Conservation (phyloP, 176 grass and related monocot genomes). For the Chrysopogon serrulatus region DNA sequence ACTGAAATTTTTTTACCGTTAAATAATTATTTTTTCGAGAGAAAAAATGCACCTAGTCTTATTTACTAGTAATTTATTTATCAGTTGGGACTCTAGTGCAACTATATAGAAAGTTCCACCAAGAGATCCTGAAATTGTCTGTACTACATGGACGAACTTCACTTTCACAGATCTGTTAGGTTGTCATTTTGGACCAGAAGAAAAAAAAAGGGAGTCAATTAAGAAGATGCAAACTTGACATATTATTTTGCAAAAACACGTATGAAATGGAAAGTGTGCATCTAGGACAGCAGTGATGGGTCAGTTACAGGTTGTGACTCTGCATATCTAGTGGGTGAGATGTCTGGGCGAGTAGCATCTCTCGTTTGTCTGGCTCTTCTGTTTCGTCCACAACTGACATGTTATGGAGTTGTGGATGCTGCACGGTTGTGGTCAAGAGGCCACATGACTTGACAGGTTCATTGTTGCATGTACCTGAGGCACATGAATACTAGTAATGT, state of each 20-base stretch:
- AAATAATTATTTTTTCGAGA: not conserved
- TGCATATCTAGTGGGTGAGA: slow-evolving; percentile 29
- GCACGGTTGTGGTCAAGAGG: slow-evolving; percentile 18
- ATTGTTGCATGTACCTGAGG: slow-evolving; percentile 22
- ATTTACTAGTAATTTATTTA: not conserved
- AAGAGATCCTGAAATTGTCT: not conserved
- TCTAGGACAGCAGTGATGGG: not conserved
- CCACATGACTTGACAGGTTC: slow-evolving; percentile 26
- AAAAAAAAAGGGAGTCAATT: not conserved
- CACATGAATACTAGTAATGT: slow-evolving; percentile 43
- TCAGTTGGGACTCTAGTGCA: not conserved
- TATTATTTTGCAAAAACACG: slow-evolving; percentile 3
- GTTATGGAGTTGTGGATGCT: slow-evolving; percentile 12
- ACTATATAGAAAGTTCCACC: not conserved
- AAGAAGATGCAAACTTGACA: not conserved
- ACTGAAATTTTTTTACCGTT: not conserved
- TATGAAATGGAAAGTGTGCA: not conserved
- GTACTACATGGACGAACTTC: not conserved
- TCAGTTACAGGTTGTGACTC: not conserved
- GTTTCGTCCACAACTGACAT: not conserved
- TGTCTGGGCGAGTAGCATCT: slow-evolving; percentile 20
- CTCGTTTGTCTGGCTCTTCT: slow-evolving; percentile 22
- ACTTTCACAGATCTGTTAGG: slow-evolving; percentile 22
- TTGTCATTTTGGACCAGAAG: slow-evolving; percentile 2
- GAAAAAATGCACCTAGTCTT: not conserved